These are phyloP conservation scores for Aspergillus awamori DNA, from an alignment of 2,329 filamentous ascomycete species.

Conservation along the genomic window DNA sequence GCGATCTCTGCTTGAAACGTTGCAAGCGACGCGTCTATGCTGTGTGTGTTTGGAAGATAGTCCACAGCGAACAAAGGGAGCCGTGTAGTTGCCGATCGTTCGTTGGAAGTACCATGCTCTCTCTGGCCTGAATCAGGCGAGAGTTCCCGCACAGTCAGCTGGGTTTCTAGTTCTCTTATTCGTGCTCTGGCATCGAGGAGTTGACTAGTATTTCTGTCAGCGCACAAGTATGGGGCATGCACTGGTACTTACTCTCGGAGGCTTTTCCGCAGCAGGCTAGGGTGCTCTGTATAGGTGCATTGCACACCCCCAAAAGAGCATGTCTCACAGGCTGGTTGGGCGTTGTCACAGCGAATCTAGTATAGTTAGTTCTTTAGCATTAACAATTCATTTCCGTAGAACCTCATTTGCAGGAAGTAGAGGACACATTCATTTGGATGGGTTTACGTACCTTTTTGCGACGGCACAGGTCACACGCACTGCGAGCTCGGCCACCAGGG, in stretches of 20 bases:
- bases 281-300: conserved; percentile 25
- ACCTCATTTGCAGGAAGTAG: too few relatives aligned
- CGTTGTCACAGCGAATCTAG: conserved; percentile 32
- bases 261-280: conserved; percentile 19
- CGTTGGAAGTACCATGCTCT: not conserved
- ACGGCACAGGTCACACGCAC: conserved; percentile 29
- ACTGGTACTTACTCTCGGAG: conserved; percentile 23
- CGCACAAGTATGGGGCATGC: not conserved
- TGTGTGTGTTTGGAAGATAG: conserved; percentile 21
- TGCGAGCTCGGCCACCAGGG: conserved; percentile 16
- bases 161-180: conserved; percentile 24
- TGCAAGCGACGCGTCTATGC: conserved; percentile 22
- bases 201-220: conserved; percentile 17
- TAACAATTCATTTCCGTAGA: not conserved
- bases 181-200: conserved; percentile 25
- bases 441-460: conserved; percentile 21
- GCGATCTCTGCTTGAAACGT: conserved; percentile 27
- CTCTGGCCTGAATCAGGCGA: not conserved
- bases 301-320: conserved; percentile 24
- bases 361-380: not conserved
- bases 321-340: conserved; percentile 28
- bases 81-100: not conserved
- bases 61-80: not conserved
- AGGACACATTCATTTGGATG: not conserved
- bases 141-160: not conserved